A percentile compares a stretch with the other conserved stretches of the same genome.
These are phyloP conservation scores for Phycomyces nitens DNA, from an alignment of 192 early-diverging fungal genomes.

Conservation along the genomic window DNA sequence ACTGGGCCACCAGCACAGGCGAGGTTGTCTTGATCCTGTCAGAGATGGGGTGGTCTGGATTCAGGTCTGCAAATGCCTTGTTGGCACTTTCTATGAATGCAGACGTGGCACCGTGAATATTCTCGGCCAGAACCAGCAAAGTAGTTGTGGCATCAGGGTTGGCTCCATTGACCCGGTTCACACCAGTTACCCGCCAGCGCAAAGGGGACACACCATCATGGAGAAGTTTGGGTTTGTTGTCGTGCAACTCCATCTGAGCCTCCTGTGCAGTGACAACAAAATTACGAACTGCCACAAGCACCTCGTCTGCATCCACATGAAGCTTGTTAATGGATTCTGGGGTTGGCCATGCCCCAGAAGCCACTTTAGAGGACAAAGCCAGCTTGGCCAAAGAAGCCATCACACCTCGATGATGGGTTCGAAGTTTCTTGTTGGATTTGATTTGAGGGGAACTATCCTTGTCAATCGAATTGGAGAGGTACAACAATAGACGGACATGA, in stretches of 20 bases:
- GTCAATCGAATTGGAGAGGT: conserved; percentile 51
- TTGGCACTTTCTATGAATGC: conserved; percentile 16
- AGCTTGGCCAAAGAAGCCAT: conserved; percentile 68
- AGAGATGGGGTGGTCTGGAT: neutral
- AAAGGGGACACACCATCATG: conserved; percentile 2
- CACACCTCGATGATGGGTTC: conserved; percentile 43
- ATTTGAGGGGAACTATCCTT: conserved; percentile 51
- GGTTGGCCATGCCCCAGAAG: conserved; percentile 62
- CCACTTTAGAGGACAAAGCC: conserved; percentile 69
- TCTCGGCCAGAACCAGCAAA: conserved; percentile 7
- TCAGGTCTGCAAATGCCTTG: neutral
- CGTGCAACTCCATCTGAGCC: conserved; percentile 27
- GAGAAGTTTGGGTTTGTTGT: conserved; percentile 16
- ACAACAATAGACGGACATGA: conserved; percentile 68
- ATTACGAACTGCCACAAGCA: conserved; percentile 59
- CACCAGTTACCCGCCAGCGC: conserved; percentile 1
- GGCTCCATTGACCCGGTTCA: neutral
- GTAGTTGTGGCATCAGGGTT: neutral
- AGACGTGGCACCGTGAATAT: conserved; percentile 1
- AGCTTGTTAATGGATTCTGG: conserved; percentile 67
- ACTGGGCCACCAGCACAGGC: conserved; percentile 35
- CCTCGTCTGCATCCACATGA: conserved; percentile 54
- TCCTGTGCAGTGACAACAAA: conserved; percentile 61
- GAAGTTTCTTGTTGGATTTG: conserved; percentile 36
- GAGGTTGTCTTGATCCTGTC: conserved; percentile 18